Percentiles rank a stretch among this genome's conserved stretches.
Conservation (phyloP, 2,329 filamentous ascomycete genomes). For the Pleomassaria siparia region DNA sequence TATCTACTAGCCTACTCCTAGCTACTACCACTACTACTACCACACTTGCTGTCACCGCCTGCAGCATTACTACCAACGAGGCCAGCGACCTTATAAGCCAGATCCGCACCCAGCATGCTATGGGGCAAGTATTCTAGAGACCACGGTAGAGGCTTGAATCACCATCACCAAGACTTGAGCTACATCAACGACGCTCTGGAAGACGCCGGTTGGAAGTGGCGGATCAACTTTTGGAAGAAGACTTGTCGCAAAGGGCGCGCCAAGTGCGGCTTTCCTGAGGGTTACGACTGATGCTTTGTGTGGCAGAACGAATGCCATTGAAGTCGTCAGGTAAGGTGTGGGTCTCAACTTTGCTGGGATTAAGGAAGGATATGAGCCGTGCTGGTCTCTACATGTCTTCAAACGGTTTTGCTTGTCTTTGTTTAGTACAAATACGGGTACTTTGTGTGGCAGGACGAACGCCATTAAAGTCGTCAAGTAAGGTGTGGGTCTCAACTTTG, state of each 20-base stretch:
- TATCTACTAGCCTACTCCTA: not conserved
- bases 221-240: not conserved
- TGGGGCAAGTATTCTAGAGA: not conserved
- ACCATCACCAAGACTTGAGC: not conserved
- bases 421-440: too few species aligned
- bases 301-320: too few species aligned
- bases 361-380: too few species aligned
- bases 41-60: slow-evolving; percentile 71
- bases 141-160: not conserved
- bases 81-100: slow-evolving; percentile 74
- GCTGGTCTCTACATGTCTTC: too few species aligned
- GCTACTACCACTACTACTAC: not conserved
- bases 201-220: not conserved
- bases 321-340: too few species aligned
- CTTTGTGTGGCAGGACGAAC: too few species aligned
- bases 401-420: too few species aligned
- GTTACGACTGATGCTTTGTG: too few species aligned
- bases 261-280: not conserved
- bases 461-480: too few species aligned
- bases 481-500: too few species aligned
- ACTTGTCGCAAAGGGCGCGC: not conserved
- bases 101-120: slow-evolving; percentile 63
- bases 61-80: slow-evolving; percentile 73
- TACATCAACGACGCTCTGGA: slow-evolving; percentile 2
- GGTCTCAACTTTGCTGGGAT: too few species aligned